Evolutionary conservation across 306 rosid genomes (phyloP).

Genomic region (Prunus davidiana): DNA sequence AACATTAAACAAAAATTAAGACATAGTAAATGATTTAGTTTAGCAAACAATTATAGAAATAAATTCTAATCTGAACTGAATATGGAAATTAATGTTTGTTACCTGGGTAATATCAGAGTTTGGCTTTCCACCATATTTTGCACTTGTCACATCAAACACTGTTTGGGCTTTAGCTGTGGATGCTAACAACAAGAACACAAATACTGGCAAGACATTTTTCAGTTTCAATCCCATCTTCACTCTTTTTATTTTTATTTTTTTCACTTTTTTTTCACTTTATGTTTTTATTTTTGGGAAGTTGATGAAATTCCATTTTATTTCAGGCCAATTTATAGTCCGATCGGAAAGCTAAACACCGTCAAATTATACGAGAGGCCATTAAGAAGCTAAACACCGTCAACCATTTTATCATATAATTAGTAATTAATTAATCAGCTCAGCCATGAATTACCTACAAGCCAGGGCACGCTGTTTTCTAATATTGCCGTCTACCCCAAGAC

Average conservation of each 20-base stretch:
- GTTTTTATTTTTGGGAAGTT: neutral
- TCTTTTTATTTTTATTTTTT: neutral
- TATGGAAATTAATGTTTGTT: neutral
- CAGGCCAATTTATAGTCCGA: neutral
- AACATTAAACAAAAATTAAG: no score
- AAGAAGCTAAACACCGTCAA: neutral
- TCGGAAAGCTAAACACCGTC: neutral
- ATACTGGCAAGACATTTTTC: neutral
- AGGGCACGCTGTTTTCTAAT: no score
- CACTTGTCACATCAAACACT: neutral
- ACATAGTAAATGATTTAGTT: no score
- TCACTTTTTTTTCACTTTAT: neutral
- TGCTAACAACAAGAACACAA: neutral
- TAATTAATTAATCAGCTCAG: no score
- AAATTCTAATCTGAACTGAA: neutral
- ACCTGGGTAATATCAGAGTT: conserved; percentile 20
- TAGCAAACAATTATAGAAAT: no score
- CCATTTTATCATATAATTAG: no score
- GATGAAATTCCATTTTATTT: neutral
- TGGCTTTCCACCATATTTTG: conserved; percentile 17
- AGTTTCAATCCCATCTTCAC: conserved; percentile 4
- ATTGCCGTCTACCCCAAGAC: no score
- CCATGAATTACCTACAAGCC: no score
- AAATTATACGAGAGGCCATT: neutral
- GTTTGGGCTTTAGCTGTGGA: neutral